Evolutionary conservation across 306 rosid species (phyloP).

Genomic region (Cicer yamashitae): DNA sequence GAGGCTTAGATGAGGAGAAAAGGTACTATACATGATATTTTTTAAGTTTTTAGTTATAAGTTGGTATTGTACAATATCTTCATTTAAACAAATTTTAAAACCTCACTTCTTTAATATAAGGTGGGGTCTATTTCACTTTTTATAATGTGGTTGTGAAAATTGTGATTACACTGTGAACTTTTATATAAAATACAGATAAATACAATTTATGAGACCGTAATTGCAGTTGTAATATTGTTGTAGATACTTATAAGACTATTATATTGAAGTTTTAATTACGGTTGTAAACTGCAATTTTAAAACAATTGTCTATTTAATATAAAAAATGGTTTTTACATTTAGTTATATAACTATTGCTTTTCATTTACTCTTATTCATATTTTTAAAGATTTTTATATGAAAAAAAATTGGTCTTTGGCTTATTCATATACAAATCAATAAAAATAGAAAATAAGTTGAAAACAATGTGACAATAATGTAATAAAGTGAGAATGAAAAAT

Average conservation of each 20-base stretch:
- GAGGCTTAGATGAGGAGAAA: constrained; percentile 52
- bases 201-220: too few relatives aligned
- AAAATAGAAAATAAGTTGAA: not conserved
- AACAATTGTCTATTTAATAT: not conserved
- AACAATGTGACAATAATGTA: not conserved
- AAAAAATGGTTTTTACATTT: not conserved
- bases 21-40: constrained; percentile 46
- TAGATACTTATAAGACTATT: too few relatives aligned
- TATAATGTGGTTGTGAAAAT: too few relatives aligned
- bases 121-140: too few relatives aligned
- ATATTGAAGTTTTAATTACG: too few relatives aligned
- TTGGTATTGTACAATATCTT: not conserved
- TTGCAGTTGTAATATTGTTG: too few relatives aligned
- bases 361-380: not conserved
- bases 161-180: too few relatives aligned
- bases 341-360: not conserved
- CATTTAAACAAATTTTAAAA: constrained; percentile 4
- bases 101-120: not conserved
- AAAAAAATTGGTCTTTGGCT: not conserved
- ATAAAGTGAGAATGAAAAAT: not conserved
- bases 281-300: too few relatives aligned
- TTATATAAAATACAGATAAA: too few relatives aligned
- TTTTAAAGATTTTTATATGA: not conserved
- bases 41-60: not conserved
- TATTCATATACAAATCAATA: not conserved